Base-by-base conservation (phyloP, 305 asterid species). In the Fraxinus angustifolia region DNA sequence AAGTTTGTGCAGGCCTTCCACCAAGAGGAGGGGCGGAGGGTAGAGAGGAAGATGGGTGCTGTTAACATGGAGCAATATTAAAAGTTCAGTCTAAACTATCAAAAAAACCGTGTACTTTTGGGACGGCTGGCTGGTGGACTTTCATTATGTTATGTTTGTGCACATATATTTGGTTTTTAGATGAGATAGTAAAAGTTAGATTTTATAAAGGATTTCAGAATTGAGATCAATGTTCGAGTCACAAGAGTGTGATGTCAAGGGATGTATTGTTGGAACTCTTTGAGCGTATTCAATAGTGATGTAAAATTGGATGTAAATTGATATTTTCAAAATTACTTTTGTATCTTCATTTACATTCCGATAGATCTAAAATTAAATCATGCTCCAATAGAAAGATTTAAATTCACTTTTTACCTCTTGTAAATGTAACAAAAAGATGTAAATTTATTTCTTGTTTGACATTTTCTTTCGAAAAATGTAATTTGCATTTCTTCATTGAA, bases 11-110 rank as follows among this genome's bases (percentile, higher is more conserved):
- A 86, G 89, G 85, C 85, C 88, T 80, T 42, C 82, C 81, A 73
- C 81, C 85, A 83, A 68, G 75, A 83, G 48, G 81, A 53, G 83
- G 79, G 30, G 81, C 53, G 2, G n/a, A 42, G 53, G 53, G 16
- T 76, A 84, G 78, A 81, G 78, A 71, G 85, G 62, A 60, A 31
- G 80, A 31, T n/a, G 92, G 93, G 85, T 88, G 97, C 92, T 91
- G 94, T 90, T 89, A 95, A 92, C 94, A 88, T 80, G 90, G 93
- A 85, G 87, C 93, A 90, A 91, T 87, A 86, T 85, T 88, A 87
- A 88, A 92, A 84, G 87, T 76, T 84, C 85, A 80, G 90, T 88
- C 90, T 89, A 77, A 85, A 86, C 84, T 84, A 81, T 87, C 68
- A 87, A 80, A 21, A 89, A 83, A 92, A 23, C 92, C 16, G 97